phyloP scores from a whole-genome alignment of 164 flowering plant species.

The Stephania yunnanensis region DNA sequence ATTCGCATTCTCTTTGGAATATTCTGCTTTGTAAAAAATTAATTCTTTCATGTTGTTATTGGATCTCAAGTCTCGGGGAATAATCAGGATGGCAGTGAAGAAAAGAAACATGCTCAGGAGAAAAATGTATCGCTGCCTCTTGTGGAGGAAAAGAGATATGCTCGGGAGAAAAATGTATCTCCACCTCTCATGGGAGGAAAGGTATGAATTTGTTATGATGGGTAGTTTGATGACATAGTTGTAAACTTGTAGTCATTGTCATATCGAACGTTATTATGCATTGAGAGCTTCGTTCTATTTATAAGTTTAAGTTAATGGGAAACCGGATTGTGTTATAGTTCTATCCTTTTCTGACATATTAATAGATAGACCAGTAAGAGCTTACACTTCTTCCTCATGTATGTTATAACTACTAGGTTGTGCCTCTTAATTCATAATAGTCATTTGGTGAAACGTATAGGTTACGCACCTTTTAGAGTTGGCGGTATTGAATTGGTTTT shows the following conservation, averaged over 20 bases:
- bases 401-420: not conserved
- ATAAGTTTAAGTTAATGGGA: too few relatives aligned
- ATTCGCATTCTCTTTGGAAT: not conserved
- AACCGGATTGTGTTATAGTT: too few relatives aligned
- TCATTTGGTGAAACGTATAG: not conserved
- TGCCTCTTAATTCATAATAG: not conserved
- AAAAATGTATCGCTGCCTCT: slow-evolving; percentile 3
- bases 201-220: slow-evolving; percentile 13
- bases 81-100: slow-evolving; percentile 6
- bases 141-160: not conserved
- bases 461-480: not conserved
- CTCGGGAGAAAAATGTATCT: too few relatives aligned
- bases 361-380: not conserved
- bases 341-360: not conserved
- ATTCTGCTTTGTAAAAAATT: not conserved
- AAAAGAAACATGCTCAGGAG: not conserved
- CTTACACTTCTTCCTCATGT: not conserved
- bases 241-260: too few relatives aligned
- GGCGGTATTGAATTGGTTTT: not conserved
- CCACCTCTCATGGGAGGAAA: slow-evolving; percentile 3
- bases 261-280: too few relatives aligned
- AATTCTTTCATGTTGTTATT: not conserved
- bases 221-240: too few relatives aligned
- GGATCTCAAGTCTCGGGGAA: slow-evolving; percentile 7
- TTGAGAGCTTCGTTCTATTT: too few relatives aligned